Evolutionary conservation across 345 rosid genomes (phyloP).

Genomic region (Eucalyptus caleyi): DNA sequence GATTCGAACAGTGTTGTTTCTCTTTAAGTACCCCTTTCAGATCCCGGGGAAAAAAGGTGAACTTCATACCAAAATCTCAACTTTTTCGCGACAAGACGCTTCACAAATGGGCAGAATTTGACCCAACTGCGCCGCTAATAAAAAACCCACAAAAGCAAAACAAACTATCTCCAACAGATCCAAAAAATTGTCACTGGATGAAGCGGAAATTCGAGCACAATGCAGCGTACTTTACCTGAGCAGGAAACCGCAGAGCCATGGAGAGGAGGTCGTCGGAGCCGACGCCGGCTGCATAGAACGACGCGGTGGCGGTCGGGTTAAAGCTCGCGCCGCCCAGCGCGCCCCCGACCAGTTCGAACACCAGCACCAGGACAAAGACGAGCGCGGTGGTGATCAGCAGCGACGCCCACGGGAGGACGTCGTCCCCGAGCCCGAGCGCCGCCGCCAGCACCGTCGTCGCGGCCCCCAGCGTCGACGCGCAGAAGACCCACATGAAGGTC

Average conservation of each 20-base stretch:
- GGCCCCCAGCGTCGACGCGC: conserved; percentile 38
- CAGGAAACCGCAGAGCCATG: conserved; percentile 81
- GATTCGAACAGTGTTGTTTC: neutral
- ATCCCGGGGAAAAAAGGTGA: neutral
- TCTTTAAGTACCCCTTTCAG: neutral
- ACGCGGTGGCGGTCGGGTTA: conserved; percentile 74
- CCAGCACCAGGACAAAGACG: conserved; percentile 49
- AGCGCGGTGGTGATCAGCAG: conserved; percentile 34
- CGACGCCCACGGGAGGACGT: conserved; percentile 18
- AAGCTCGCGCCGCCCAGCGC: conserved; percentile 89
- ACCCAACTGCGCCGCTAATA: neutral
- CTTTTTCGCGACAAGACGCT: neutral
- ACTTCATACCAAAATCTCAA: neutral
- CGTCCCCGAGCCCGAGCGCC: conserved; percentile 30
- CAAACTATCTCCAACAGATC: neutral
- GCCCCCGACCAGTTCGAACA: conserved; percentile 40
- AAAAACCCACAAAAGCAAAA: neutral
- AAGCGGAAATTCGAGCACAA: neutral
- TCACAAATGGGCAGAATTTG: neutral
- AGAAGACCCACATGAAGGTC: conserved; percentile 70
- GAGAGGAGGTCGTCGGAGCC: conserved; percentile 70
- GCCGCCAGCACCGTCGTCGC: conserved; percentile 39
- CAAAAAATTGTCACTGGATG: neutral
- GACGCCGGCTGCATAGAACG: conserved; percentile 79
- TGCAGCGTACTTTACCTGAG: conserved; percentile 40